Conservation (phyloP, 352 stramenopile species). For the Pythium grandisporangium region DNA sequence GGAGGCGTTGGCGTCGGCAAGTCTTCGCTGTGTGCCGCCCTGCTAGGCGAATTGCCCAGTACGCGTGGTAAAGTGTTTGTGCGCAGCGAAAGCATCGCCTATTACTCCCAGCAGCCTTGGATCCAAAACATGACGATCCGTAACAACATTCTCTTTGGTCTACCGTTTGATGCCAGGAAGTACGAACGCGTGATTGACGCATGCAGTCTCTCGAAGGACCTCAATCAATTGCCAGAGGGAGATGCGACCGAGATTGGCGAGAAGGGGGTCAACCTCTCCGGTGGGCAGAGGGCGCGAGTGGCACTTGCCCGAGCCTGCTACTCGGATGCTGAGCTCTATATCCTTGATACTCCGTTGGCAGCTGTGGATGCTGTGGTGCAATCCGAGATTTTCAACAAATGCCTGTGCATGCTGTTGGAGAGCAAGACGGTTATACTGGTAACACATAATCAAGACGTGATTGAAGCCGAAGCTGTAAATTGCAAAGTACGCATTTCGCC, state of each 20-base stretch:
- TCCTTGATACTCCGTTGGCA: constrained; percentile 88
- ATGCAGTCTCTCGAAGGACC: constrained; percentile 78
- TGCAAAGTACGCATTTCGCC: constrained; percentile 8
- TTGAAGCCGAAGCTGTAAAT: constrained; percentile 12
- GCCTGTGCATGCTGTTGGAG: constrained; percentile 14
- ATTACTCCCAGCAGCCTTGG: constrained; percentile 88
- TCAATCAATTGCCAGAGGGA: constrained; percentile 74
- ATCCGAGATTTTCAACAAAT: constrained; percentile 77
- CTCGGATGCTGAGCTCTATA: constrained; percentile 35
- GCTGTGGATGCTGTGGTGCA: constrained; percentile 93
- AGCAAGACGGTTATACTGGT: constrained; percentile 76
- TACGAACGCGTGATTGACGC: constrained; percentile 59
- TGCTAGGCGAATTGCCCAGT: constrained; percentile 75
- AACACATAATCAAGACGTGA: constrained; percentile 75
- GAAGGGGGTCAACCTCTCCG: constrained; percentile 90
- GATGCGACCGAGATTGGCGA: constrained; percentile 93
- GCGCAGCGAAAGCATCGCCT: constrained; percentile 25
- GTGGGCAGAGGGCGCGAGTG: constrained; percentile 85
- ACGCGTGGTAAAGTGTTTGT: constrained; percentile 24
- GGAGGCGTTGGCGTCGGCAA: constrained; percentile 36
- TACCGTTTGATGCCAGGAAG: constrained; percentile 29
- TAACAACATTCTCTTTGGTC: constrained; percentile 94
- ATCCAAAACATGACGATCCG: constrained; percentile 93
- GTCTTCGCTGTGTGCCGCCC: constrained; percentile 26
- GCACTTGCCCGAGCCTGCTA: constrained; percentile 53